These are phyloP conservation scores for Begonia loranthoides DNA, from an alignment of 306 rosid genomes.

Conservation along the genomic window DNA sequence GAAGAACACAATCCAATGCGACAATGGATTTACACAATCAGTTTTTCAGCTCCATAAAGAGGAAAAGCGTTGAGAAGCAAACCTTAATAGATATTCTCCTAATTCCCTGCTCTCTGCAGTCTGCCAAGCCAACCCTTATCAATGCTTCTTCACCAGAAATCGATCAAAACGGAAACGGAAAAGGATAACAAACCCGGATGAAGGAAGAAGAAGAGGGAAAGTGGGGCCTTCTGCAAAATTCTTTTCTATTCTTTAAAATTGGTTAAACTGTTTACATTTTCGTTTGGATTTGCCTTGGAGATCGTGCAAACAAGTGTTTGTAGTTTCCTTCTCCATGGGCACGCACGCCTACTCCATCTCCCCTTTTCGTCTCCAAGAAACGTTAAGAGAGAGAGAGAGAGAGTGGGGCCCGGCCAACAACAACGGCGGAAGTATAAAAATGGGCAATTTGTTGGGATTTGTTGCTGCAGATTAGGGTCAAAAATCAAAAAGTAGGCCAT, in stretches of 20 bases:
- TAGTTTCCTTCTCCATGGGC: constrained; percentile 12
- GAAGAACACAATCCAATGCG: constrained; percentile 23
- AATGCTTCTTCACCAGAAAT: constrained; percentile 22
- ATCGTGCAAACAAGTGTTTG: constrained; percentile 51
- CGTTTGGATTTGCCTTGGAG: constrained; percentile 19
- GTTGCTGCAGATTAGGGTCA: background rate
- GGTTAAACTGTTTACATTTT: constrained; percentile 1
- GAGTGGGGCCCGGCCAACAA: constrained; percentile 11
- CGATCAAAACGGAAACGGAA: constrained; percentile 19
- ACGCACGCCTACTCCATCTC: constrained; percentile 17
- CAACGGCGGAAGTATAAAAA: background rate
- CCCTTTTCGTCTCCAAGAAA: constrained; percentile 4
- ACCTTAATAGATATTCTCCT: constrained; percentile 8
- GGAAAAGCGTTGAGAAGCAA: constrained; percentile 5
- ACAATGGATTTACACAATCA: background rate
- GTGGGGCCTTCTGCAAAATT: constrained; percentile 4
- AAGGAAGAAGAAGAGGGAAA: background rate
- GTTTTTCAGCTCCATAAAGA: background rate
- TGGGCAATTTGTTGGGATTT: background rate
- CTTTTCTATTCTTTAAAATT: background rate
- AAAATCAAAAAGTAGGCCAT: too few species aligned
- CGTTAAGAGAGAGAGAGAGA: background rate
- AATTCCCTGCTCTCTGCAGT: constrained; percentile 3
- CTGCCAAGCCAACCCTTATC: constrained; percentile 2
- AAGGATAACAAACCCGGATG: constrained; percentile 7